Evolutionary conservation across 169 alveolate species (phyloP).

Genomic region (Cryptosporidium tyzzeri): DNA sequence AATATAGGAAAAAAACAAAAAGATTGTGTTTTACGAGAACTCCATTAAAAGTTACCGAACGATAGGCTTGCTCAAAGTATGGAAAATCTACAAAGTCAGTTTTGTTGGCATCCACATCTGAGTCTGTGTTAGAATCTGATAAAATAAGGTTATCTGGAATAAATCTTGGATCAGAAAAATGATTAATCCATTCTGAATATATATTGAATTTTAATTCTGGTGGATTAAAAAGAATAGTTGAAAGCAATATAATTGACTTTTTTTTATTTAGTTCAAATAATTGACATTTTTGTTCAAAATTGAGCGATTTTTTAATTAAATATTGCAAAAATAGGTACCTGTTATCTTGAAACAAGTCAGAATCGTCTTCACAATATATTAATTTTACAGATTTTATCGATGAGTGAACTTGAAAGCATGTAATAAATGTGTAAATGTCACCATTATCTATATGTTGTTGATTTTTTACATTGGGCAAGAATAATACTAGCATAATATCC

Average conservation of each 20-base stretch:
- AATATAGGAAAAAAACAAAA: slow-evolving; percentile 3
- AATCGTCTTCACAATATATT: slow-evolving; percentile 30
- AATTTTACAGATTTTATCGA: background rate
- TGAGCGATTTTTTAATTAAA: slow-evolving; percentile 20
- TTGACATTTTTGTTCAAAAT: background rate
- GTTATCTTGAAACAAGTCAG: background rate
- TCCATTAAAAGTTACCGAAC: slow-evolving; percentile 11
- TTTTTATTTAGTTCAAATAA: slow-evolving; percentile 5
- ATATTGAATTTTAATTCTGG: slow-evolving; percentile 21
- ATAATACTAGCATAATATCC: slow-evolving; percentile 29
- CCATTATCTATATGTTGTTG: background rate
- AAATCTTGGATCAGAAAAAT: slow-evolving; percentile 55
- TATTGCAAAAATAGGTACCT: slow-evolving; percentile 33
- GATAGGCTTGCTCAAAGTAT: slow-evolving; percentile 52
- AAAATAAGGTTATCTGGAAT: slow-evolving; percentile 11
- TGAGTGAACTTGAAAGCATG: slow-evolving; percentile 29
- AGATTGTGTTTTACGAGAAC: background rate
- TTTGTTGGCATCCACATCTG: background rate
- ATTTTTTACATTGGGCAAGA: background rate
- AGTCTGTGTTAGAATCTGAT: background rate
- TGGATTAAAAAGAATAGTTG: slow-evolving; percentile 27
- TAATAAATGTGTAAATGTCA: slow-evolving; percentile 11
- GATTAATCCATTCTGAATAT: slow-evolving; percentile 33
- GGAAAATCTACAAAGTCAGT: background rate
- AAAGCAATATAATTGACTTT: slow-evolving; percentile 16